These are phyloP conservation scores for Sarocladium oryzae DNA, from an alignment of 2,329 filamentous ascomycete genomes.

Conservation along the genomic window DNA sequence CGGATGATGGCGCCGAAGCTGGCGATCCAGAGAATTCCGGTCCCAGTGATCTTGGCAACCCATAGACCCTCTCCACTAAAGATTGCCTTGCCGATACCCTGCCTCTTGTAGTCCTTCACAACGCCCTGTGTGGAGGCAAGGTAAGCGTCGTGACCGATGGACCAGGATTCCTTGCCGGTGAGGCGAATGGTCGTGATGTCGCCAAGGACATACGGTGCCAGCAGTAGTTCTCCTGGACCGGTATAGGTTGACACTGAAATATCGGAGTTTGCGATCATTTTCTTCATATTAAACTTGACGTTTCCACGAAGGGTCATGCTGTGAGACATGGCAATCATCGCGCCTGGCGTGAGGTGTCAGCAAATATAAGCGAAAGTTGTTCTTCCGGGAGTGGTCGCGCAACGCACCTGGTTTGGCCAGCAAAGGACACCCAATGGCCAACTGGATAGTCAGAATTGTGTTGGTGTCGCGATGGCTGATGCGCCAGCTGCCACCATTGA, in stretches of 20 bases:
- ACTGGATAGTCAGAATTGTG: slow-evolving; percentile 78
- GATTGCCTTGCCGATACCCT: slow-evolving; percentile 81
- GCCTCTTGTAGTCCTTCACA: slow-evolving; percentile 78
- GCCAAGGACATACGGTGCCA: slow-evolving; percentile 73
- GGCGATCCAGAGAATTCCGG: slow-evolving; percentile 79
- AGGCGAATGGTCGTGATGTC: slow-evolving; percentile 80
- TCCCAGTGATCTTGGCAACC: slow-evolving; percentile 78
- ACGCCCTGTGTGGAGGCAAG: slow-evolving; percentile 83
- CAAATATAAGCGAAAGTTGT: too few species aligned
- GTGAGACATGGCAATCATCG: slow-evolving; percentile 93
- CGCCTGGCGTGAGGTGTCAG: slow-evolving; percentile 46
- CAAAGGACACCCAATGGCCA: slow-evolving; percentile 83
- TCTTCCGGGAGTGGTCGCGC: too few species aligned
- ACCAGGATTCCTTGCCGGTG: slow-evolving; percentile 69
- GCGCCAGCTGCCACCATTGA: slow-evolving; percentile 91
- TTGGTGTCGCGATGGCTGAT: slow-evolving; percentile 91
- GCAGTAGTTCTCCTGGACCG: slow-evolving; percentile 82
- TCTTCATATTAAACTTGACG: slow-evolving; percentile 85
- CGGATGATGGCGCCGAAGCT: slow-evolving; percentile 92
- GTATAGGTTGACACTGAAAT: slow-evolving; percentile 74
- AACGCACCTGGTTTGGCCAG: slow-evolving; percentile 66
- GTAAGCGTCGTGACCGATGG: slow-evolving; percentile 79
- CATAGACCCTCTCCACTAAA: slow-evolving; percentile 92
- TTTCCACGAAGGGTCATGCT: slow-evolving; percentile 77
- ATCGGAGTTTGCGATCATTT: slow-evolving; percentile 77